Evolutionary conservation across 2,329 filamentous ascomycete genomes (phyloP), one percentile per base, ranked within the genome.

Genomic region (Penicillium janthinellum): DNA sequence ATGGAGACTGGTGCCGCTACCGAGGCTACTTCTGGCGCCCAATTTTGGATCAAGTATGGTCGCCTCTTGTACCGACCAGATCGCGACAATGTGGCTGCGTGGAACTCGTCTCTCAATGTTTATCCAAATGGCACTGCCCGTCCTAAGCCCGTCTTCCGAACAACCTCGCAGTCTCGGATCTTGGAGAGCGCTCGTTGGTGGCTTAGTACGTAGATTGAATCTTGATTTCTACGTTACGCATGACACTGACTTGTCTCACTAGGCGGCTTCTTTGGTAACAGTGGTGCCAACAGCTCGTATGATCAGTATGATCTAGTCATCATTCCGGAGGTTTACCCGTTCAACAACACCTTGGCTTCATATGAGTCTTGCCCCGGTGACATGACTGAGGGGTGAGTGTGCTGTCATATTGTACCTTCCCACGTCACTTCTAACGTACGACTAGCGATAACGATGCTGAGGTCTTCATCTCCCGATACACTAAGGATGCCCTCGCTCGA

Each of bases 31-130:
- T 70, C 79, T 10, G 84, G 83, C 10, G 79, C 82, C 5, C 70
- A 75, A 12, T 85, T 84, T 68, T 85, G 82, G 83, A 80, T 81
- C 64, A 75, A 77, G 41, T 86, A 86, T 60, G 84, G 84, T 4
- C 75, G 84, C 28, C 79, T 78, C 4, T 68, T 86, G 34, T 86
- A 81, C 69, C 81, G 83, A 57, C 80, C 83, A 1, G 74, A 75
- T 8, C 64, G 72, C 4, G 82, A 77, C 7, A 60, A 61, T 54
- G 81, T 84, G 62, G 64, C 82, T 1, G 71, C 77, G 2, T 86
- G 84, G 74, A 78, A 81, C 63, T 69, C 76, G 14, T 75, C 68
- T 49, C 60, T 74, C 22, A 75, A 73, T 59, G 64, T 73, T 14
- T 82, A 73, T 57, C 65, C 75, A 31, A 81, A 83, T 58, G 79